Base-by-base conservation (phyloP, 2,329 filamentous ascomycete species). In the Biscogniauxia sp. region DNA sequence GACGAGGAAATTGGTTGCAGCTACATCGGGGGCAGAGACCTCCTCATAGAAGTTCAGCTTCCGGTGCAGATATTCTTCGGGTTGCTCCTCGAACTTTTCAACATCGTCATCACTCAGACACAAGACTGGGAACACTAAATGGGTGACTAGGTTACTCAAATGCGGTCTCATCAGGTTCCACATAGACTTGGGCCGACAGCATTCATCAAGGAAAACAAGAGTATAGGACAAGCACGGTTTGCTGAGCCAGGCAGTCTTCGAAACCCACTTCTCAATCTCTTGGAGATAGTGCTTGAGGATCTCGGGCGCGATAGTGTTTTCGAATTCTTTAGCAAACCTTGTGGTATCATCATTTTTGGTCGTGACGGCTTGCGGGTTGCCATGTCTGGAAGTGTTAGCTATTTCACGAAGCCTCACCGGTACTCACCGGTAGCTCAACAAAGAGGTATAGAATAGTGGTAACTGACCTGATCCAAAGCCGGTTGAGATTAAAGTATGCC, bases 1-100 rank as follows among this genome's bases (percentile, higher is more conserved):
- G 62, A 97, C 91, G 56, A 99, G 81, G 82, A 99, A 98, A 77
- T 97, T 98, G 17, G 93, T 97, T 3, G 95, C 95, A 2, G 95
- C 92, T 60, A 98, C 91, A 74, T 98, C 95, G 6, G 95, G 95
- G 17, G 95, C 89, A 0, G 94, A 96, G 4, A 96, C 91, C 73
- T 99, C 95, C 77, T 99, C 95, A 74, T 96, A 99, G 73, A 94
- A 97, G 77, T 98, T 99, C 62, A 99, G 83, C 76, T 97, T 98
- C 59, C 95, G 88, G 80, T 99, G 95, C 50, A 99, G 86, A 74
- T 98, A 99, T 76, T 99, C 95, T 64, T 95, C 91, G 5, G 95
- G 95, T 72, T 99, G 93, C 13, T 93, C 90, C 73, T 96, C 88
- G 73, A 99, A 99, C 68, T 96, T 87, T 75, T 97, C 92, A 55